phyloP scores from a whole-genome alignment of 2,329 filamentous ascomycete species.

The Leptographium lundbergii region DNA sequence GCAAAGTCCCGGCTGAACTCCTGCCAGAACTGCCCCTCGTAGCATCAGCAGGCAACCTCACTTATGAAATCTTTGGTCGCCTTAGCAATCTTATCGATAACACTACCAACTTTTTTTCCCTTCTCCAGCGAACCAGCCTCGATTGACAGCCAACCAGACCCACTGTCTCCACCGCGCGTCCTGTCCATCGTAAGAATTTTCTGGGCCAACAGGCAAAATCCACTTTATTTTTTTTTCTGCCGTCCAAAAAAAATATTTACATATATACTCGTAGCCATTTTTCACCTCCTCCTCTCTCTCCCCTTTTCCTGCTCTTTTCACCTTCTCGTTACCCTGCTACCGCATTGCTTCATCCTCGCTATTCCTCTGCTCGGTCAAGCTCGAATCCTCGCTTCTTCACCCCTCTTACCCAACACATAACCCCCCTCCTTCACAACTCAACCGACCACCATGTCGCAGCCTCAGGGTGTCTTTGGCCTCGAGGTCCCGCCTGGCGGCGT shows the following conservation, averaged over 20 bases:
- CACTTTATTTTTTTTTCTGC: conserved; percentile 11
- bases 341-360: background rate
- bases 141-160: background rate
- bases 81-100: conserved; percentile 10
- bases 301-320: conserved; percentile 6
- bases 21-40: background rate
- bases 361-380: conserved; percentile 1
- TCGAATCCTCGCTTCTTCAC: conserved; percentile 5
- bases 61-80: background rate
- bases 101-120: background rate
- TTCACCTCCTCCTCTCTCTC: conserved; percentile 16
- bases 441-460: conserved; percentile 9
- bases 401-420: background rate
- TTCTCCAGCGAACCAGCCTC: background rate
- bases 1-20: no score
- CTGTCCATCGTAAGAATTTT: conserved; percentile 5
- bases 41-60: background rate
- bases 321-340: conserved; percentile 17
- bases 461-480: conserved; percentile 59
- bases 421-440: background rate
- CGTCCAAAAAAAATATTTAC: conserved; percentile 9
- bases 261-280: conserved; percentile 1
- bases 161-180: background rate
- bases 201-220: conserved; percentile 9
- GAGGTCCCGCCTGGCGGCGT: conserved; percentile 78